phyloP scores from a whole-genome alignment of 2,329 filamentous ascomycete species.

The Cytospora leucostoma region DNA sequence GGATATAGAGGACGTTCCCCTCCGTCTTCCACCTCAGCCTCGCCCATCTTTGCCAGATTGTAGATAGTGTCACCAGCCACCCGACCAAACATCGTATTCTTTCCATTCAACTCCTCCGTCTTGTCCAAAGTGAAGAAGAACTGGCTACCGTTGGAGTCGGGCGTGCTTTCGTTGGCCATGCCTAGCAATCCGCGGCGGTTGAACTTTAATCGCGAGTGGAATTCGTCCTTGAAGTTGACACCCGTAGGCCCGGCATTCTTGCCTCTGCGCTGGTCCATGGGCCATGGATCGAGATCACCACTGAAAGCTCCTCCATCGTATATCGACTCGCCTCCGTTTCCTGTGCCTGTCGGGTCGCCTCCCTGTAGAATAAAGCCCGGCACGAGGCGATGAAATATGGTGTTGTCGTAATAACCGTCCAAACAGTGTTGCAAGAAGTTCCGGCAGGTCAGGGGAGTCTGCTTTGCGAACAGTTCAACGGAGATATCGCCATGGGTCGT shows the following conservation, averaged over 20 bases:
- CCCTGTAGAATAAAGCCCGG: conserved; percentile 93
- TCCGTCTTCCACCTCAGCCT: conserved; percentile 77
- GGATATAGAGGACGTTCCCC: conserved; percentile 85
- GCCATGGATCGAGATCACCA: conserved; percentile 71
- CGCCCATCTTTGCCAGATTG: conserved; percentile 91
- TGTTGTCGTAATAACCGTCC: conserved; percentile 93
- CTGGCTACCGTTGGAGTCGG: conserved; percentile 86
- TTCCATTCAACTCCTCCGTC: conserved; percentile 79
- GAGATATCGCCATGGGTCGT: conserved; percentile 88
- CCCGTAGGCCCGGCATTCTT: conserved; percentile 61
- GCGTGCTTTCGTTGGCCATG: conserved; percentile 87
- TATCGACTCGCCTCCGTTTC: conserved; percentile 87
- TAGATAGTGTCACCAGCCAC: conserved; percentile 94
- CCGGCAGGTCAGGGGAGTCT: conserved; percentile 85
- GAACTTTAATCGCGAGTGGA: conserved; percentile 90
- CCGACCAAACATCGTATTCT: conserved; percentile 92
- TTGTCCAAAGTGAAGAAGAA: conserved; percentile 94
- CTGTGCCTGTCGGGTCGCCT: conserved; percentile 90
- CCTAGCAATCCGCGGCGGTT: conserved; percentile 86
- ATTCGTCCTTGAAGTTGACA: conserved; percentile 75
- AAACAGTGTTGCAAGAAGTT: conserved; percentile 96
- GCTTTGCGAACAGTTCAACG: conserved; percentile 92
- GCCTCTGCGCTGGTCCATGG: conserved; percentile 65
- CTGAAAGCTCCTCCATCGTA: conserved; percentile 81
- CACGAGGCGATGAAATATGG: conserved; percentile 90